Evolutionary conservation across 169 alveolate species (phyloP), one percentile per base, ranked within the genome.

Genomic region (Pseudocohnilembus persalinus): DNA sequence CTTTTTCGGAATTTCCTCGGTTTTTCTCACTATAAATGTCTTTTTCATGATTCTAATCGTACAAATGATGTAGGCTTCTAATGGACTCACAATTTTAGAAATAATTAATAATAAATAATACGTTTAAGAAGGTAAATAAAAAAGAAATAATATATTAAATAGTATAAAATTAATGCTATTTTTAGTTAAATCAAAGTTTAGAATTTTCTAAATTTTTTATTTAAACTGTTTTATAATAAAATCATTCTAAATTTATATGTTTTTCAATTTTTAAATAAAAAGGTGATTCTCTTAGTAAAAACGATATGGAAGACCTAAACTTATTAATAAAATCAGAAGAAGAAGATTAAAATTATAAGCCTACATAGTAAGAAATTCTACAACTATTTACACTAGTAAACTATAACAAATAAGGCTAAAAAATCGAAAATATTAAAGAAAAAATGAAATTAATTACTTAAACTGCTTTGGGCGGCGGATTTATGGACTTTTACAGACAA

Each of bases 1-100:
- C 24, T 79, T 25, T 63, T 63, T 79, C n/a, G 84, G 84, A 35
- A 29, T 79, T 29, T 79, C 84, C 30, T 74, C 84, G 4, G 84
- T 79, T 0, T 79, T 79, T 79, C 64, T 79, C 20, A 79, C 64
- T 35, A 79, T 79, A 20, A 79, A 79, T 64, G 75, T 76, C 30
- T 35, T 79, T 31, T 34, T 79, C 20, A 64, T 79, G 74, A 35
- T 79, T 33, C 11, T 79, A 0, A 35, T 79, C 27, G 84, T 79
- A 28, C 49, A 34, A n/a, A 79, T 79, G 84, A n/a, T 34, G 20
- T 79, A 49, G 16, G 34, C 84, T n/a, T 20, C 4, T 4, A 11
- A 49, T 11, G 68, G 68, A 49, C 20, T 49, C 20, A 49, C 68
- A 49, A 49, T 49, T 11, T 20, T 49, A 49, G 68, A 49, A 49